A percentile compares a stretch with the other conserved stretches of the same genome.
phyloP scores from a whole-genome alignment of 1,284 basidiomycete genomes.

The Xerocomus nothofagi region DNA sequence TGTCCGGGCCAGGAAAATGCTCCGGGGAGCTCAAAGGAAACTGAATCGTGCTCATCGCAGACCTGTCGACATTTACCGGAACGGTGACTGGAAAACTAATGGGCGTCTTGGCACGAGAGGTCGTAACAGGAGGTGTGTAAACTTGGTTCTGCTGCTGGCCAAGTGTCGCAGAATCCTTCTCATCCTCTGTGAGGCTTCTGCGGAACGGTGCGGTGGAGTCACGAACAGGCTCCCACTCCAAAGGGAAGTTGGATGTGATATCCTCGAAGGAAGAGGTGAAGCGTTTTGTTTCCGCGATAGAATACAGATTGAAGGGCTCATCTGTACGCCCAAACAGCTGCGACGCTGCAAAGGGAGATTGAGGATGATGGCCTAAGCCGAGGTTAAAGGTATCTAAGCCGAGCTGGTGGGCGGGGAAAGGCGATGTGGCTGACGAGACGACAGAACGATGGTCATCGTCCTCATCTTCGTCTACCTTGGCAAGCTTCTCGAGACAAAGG shows the following conservation, averaged over 20 bases:
- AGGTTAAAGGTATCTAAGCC: conserved; percentile 44
- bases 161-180: conserved; percentile 53
- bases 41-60: conserved; percentile 68
- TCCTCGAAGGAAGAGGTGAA: conserved; percentile 55
- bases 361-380: conserved; percentile 56
- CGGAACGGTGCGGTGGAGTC: conserved; percentile 81
- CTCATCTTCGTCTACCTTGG: conserved; percentile 74
- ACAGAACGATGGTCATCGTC: conserved; percentile 81
- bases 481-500: conserved; percentile 88
- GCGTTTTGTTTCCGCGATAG: conserved; percentile 71
- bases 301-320: conserved; percentile 76
- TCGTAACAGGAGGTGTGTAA: conserved; percentile 39
- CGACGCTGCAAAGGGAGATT: conserved; percentile 87
- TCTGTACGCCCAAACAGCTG: conserved; percentile 77
- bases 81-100: conserved; percentile 55
- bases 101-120: conserved; percentile 48
- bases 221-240: conserved; percentile 51
- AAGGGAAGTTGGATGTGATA: conserved; percentile 49
- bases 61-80: conserved; percentile 47
- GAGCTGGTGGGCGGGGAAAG: conserved; percentile 49
- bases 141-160: conserved; percentile 42
- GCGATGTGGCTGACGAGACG: conserved; percentile 60
- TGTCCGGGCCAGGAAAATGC: conserved; percentile 48
- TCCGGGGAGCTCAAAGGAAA: conserved; percentile 78
- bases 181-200: conserved; percentile 75